Evolutionary conservation across 495 filamentous ascomycete genomes (phyloP).

Genomic region (Talaromyces borbonicus): DNA sequence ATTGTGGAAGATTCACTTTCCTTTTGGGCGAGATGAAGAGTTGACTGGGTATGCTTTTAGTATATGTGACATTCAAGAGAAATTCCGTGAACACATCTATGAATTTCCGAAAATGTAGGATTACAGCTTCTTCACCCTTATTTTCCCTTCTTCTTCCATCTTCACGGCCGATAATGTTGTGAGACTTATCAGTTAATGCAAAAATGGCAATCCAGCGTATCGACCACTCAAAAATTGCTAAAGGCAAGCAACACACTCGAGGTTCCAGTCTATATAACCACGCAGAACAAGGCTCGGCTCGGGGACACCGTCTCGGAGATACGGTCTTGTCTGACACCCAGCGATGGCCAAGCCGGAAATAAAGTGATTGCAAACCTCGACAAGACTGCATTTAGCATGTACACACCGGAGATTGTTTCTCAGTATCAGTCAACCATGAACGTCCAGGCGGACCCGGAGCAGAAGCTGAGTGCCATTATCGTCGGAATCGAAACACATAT

Average conservation of each 20-base stretch:
- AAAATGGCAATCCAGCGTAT: constrained; percentile 14
- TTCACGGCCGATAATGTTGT: no score
- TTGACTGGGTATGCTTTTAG: constrained; percentile 34
- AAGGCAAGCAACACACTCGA: constrained; percentile 47
- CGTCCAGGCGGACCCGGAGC: background rate
- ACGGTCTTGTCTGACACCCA: constrained; percentile 19
- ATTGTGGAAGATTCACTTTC: constrained; percentile 7
- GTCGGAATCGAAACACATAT: constrained; percentile 93
- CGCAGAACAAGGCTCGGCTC: constrained; percentile 66
- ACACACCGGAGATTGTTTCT: constrained; percentile 34
- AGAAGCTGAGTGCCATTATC: constrained; percentile 26
- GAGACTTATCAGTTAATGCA: background rate
- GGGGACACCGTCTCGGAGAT: constrained; percentile 72
- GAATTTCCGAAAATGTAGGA: constrained; percentile 74
- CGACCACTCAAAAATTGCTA: constrained; percentile 34
- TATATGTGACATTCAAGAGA: constrained; percentile 93
- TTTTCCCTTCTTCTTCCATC: no score
- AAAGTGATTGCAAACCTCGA: constrained; percentile 51
- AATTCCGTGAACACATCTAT: constrained; percentile 72
- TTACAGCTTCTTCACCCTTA: no score
- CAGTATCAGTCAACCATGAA: constrained; percentile 1
- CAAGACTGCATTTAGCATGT: constrained; percentile 90
- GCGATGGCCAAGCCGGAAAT: constrained; percentile 9
- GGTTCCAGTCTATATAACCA: constrained; percentile 76
- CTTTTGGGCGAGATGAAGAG: background rate